Base-by-base conservation (phyloP, 306 rosid genomes). In the Vigna hirtella region DNA sequence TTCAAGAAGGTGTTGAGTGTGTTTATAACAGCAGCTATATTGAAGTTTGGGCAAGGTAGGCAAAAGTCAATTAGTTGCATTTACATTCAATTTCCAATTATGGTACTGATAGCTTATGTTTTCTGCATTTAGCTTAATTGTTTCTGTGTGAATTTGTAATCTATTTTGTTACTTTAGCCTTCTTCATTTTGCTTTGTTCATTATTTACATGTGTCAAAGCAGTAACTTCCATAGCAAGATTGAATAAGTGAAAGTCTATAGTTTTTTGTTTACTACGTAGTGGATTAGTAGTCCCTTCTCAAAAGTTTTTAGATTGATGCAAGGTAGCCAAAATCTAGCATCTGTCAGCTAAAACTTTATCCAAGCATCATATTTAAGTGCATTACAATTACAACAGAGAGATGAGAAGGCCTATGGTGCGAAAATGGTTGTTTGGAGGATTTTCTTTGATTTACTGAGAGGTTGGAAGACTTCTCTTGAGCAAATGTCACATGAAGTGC, bases 11-110 rank as follows among this genome's bases (percentile, higher is more conserved):
- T 90, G 48, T 86, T 93, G 74, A 88, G 96, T 72, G 97, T 93
- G 74, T 95, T 95, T 81, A 95, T 95, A 79, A 95, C 98, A 51
- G 99, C 99, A 1, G 98, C 99, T 70, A 86, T 95, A 83, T 81
- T 93, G 89, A 95, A 95, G 89, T 88, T 95, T 83, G 96, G 98
- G 62, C 99, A 93, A 93, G 98, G 99, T 93, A 58, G 26, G 84
- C 74, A 40, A 52, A 51, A 36, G 26, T 45, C 20, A 36, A 45
- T 18, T 73, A 10, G 51, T 32, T 34, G 76, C 61, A 51, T 22
- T 38, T 65, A 18, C 78, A 5, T 55, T 81, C 64, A 42, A 50
- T 48, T 47, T 66, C 56, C 40, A 66, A 38, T 67, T 68, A 68
- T 49, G 77, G 17, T 52, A 58, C 49, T 59, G 50, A 55, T 55